phyloP scores from a whole-genome alignment of 139 green algal genomes.

The Chlorella sorokiniana region DNA sequence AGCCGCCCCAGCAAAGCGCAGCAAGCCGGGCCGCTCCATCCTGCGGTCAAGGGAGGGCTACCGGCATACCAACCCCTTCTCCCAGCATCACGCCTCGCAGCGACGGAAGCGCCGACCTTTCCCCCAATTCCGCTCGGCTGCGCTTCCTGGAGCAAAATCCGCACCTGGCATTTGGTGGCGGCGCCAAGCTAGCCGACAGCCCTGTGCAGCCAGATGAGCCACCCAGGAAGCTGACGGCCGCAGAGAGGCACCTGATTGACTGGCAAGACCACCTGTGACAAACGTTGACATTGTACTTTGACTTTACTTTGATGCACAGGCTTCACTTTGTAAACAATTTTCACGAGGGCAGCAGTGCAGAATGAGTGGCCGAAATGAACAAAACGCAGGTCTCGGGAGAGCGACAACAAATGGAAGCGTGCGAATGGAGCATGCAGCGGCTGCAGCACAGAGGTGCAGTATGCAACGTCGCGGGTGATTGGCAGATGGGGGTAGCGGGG shows the following conservation, averaged over 20 bases:
- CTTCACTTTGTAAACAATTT: too few species aligned
- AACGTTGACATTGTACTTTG: neutral
- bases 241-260: constrained; percentile 30
- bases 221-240: constrained; percentile 13
- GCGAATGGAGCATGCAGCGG: neutral
- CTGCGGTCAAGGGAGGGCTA: too few species aligned
- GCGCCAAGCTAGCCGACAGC: constrained; percentile 10
- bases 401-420: neutral
- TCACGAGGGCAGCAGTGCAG: neutral
- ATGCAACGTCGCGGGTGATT: too few species aligned
- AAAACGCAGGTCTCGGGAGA: too few species aligned
- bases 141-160: constrained; percentile 34
- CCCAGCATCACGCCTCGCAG: neutral
- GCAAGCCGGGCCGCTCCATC: too few species aligned
- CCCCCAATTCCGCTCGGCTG: constrained; percentile 25
- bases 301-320: too few species aligned
- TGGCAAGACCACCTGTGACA: constrained; percentile 17
- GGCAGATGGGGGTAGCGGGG: too few species aligned
- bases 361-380: neutral
- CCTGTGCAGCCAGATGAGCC: neutral
- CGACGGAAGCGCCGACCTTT: neutral
- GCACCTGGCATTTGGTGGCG: constrained; percentile 30
- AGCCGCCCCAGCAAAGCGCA: too few species aligned
- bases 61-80: neutral
- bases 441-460: neutral